These are phyloP conservation scores for Stachybotrys chlorohalonatus DNA, from an alignment of 2,329 filamentous ascomycete species.

Conservation along the genomic window DNA sequence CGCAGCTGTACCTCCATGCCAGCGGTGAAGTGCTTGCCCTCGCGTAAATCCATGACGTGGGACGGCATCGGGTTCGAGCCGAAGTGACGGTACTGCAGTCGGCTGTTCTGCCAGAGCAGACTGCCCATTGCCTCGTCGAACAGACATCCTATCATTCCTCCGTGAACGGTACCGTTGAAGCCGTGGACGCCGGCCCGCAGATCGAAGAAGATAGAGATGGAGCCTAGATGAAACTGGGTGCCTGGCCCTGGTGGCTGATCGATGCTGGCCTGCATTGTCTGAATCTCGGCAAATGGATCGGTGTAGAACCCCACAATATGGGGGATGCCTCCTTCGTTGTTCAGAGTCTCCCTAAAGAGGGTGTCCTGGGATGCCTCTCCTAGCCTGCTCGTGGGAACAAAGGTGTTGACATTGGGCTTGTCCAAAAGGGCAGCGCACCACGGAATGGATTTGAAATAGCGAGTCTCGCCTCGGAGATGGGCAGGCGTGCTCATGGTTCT, in stretches of 20 bases:
- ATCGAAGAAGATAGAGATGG: background rate
- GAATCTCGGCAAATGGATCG: background rate
- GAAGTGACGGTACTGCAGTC: background rate
- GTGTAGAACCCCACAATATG: background rate
- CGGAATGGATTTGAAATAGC: background rate
- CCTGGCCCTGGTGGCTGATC: background rate
- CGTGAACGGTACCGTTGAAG: background rate
- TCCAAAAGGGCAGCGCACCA: background rate
- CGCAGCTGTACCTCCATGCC: background rate
- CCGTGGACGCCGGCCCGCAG: background rate
- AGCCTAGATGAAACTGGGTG: background rate
- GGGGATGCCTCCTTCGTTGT: background rate
- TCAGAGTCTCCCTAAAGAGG: background rate
- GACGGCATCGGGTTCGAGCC: background rate
- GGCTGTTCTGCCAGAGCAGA: background rate
- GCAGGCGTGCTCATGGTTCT: background rate
- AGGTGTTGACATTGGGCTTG: background rate
- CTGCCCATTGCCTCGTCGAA: background rate
- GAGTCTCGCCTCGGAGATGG: background rate
- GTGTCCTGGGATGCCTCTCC: background rate
- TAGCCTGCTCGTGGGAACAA: background rate
- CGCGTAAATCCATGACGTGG: background rate
- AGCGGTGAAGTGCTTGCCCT: background rate
- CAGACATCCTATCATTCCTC: background rate
- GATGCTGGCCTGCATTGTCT: no score